phyloP scores from a whole-genome alignment of 148 eudicot genomes.

The Cornus controversa region DNA sequence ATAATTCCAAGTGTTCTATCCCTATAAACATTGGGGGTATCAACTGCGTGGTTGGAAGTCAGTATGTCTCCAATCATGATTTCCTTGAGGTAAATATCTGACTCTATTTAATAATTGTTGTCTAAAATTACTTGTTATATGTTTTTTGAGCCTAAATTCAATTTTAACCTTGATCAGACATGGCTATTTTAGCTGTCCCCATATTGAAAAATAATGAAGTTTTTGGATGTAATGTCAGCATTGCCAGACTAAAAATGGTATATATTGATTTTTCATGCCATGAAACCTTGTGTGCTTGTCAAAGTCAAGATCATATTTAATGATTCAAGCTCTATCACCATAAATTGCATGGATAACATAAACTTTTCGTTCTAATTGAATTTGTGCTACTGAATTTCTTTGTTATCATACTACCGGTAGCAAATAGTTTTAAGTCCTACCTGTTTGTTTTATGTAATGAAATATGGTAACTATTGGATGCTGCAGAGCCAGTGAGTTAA shows the following conservation, averaged over 20 bases:
- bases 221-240: neutral
- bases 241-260: neutral
- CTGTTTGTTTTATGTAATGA: neutral
- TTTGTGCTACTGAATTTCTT: too few species aligned
- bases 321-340: neutral
- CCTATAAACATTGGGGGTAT: constrained; percentile 44
- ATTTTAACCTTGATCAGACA: neutral
- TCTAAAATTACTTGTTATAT: neutral
- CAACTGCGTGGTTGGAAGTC: constrained; percentile 50
- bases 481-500: too few species aligned
- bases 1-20: constrained; percentile 33
- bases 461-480: too few species aligned
- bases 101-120: neutral
- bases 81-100: constrained; percentile 52
- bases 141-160: neutral
- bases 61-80: constrained; percentile 57
- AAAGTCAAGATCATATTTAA: neutral
- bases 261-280: neutral
- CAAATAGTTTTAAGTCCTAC: neutral
- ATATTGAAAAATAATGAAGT: neutral
- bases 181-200: neutral
- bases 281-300: neutral
- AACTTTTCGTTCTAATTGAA: neutral
- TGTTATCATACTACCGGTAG: too few species aligned
- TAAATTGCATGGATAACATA: neutral